Percentiles rank a stretch among this genome's conserved stretches.
Evolutionary conservation across 1,139 yeast species (phyloP).

Genomic region (Kurtzmaniella quercitrusa): DNA sequence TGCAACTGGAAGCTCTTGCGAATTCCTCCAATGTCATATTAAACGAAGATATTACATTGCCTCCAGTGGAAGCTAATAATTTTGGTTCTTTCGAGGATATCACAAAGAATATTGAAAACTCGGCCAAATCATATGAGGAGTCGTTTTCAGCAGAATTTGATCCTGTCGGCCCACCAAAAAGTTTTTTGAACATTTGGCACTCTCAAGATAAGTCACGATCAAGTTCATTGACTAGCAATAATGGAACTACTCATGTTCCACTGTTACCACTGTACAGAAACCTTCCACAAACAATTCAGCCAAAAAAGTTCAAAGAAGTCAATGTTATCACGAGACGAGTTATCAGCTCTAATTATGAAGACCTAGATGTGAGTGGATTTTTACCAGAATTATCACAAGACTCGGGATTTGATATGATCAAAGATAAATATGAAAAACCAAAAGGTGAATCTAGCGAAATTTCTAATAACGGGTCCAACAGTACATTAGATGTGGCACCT

Average conservation of each 20-base stretch:
- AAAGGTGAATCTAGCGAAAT: constrained; percentile 11
- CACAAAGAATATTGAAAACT: constrained; percentile 21
- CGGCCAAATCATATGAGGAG: constrained; percentile 33
- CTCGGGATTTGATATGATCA: constrained; percentile 37
- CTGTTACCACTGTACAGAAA: constrained; percentile 10
- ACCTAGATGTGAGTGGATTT: constrained; percentile 35
- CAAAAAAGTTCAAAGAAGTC: constrained; percentile 39
- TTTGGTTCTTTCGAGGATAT: constrained; percentile 38
- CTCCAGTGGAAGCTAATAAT: constrained; percentile 31
- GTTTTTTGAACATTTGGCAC: constrained; percentile 43
- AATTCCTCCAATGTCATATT: constrained; percentile 44
- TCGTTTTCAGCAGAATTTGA: constrained; percentile 44
- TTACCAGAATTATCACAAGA: constrained; percentile 46
- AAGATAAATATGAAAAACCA: constrained; percentile 15
- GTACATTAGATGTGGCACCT: neutral
- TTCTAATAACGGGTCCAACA: constrained; percentile 14
- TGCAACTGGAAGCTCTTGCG: constrained; percentile 19
- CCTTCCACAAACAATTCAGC: constrained; percentile 24
- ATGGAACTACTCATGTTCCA: constrained; percentile 2
- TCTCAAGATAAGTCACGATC: constrained; percentile 24
- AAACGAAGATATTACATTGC: constrained; percentile 36
- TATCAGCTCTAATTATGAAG: constrained; percentile 37
- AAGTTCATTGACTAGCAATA: constrained; percentile 8
- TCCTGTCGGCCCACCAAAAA: constrained; percentile 22
- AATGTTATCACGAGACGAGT: constrained; percentile 41